Base-by-base conservation (phyloP, 129 eudicot genomes). In the Chrysanthemum seticuspe region DNA sequence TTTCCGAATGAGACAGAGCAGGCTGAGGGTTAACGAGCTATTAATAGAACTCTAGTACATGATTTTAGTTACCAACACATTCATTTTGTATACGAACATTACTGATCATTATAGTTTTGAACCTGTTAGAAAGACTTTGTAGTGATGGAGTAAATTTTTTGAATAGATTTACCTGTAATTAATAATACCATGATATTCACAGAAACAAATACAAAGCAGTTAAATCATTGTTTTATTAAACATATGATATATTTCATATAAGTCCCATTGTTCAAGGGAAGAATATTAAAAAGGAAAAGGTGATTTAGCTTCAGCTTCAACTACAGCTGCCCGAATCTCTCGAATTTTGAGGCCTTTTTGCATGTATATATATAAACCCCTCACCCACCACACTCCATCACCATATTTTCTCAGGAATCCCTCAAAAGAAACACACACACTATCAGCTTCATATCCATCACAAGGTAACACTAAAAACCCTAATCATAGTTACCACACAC, bases 211-310 rank as follows among this genome's bases (percentile, higher is more conserved):
- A 40, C 10, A 6, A 40, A 40, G 47, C 47, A 40, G 10, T 40
- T 40, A 40, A 40, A 6, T 40, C 47, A 40, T 40, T 40, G 47
- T 40, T 40, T 40, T 13, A 19, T 53, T 1, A 53, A 21, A 23
- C 12, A 23, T 6, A 60, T 3, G 14, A 60, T 21, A 25, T 27
- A 23, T 12, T 23, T 27, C 2, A 19, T 71, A 34, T 67, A 40
- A 69, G 78, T 78, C 80, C 85, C 86, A 51, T 81, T 80, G 85
- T 85, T 83, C 79, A 78, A 76, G 74, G 80, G 74, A 83, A 65
- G 78, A 83, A 80, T 80, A 80, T 83, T 79, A 80, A 80, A 81
- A 80, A 76, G 86, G 75, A 67, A 74, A 77, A 81, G 81, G 76
- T 60, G 80, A 70, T 72, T 78, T 79, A 72, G 81, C 79, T 78